Percentiles rank a stretch among this genome's conserved stretches.
Evolutionary conservation across 176 grass and related monocot genomes (phyloP).

Genomic region (Canna indica): DNA sequence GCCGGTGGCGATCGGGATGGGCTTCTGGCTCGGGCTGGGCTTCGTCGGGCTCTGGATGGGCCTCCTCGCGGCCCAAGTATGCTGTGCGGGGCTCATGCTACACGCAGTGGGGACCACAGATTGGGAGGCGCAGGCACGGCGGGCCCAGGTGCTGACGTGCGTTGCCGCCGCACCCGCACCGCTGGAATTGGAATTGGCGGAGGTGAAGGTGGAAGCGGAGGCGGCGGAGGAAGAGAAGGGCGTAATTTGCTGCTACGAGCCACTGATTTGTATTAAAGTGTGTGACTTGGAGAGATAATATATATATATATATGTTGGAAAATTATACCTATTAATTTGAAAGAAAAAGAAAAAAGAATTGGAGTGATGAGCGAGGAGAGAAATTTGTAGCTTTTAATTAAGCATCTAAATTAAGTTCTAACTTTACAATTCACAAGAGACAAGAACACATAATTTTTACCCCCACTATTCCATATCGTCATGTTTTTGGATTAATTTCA

Average conservation of each 20-base stretch:
- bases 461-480: not conserved
- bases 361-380: not conserved
- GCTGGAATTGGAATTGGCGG: not conserved
- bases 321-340: too few relatives aligned
- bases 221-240: constrained; percentile 14
- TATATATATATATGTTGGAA: not conserved
- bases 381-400: not conserved
- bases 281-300: constrained; percentile 5
- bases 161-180: not conserved
- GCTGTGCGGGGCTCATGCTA: constrained; percentile 77
- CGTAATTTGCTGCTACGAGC: constrained; percentile 26
- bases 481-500: not conserved
- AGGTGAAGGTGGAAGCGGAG: not conserved
- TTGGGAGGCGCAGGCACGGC: constrained; percentile 69
- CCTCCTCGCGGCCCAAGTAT: constrained; percentile 73
- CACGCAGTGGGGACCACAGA: constrained; percentile 72
- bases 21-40: constrained; percentile 51
- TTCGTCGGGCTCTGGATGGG: constrained; percentile 80
- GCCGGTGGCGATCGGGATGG: constrained; percentile 52
- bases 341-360: too few relatives aligned
- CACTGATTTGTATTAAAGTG: constrained; percentile 36
- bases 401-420: not conserved
- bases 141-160: constrained; percentile 48
- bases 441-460: not conserved
- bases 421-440: not conserved